phyloP scores from a whole-genome alignment of 2,329 filamentous ascomycete genomes.

The Onygenales sp. region DNA sequence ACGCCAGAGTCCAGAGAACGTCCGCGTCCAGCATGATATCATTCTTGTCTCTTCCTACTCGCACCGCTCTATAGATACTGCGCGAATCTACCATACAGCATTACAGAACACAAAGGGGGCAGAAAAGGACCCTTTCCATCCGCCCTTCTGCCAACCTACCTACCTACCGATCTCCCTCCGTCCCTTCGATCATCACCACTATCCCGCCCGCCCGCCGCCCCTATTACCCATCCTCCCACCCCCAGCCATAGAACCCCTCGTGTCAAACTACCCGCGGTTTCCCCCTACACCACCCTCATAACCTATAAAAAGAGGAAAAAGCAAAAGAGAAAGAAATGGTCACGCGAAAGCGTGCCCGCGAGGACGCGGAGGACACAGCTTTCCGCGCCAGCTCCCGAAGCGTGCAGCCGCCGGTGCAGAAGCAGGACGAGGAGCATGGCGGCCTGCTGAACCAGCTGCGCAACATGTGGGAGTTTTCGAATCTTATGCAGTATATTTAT shows the following conservation, averaged over 20 bases:
- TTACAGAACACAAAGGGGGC: too few species aligned
- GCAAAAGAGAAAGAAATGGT: conserved; percentile 28
- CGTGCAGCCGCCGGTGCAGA: conserved; percentile 21
- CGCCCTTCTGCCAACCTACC: too few species aligned
- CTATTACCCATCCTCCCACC: not conserved
- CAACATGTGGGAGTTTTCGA: conserved; percentile 93
- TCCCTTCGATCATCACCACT: too few species aligned
- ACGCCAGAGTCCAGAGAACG: too few species aligned
- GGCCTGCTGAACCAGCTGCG: conserved; percentile 58
- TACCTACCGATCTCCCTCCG: too few species aligned
- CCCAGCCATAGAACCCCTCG: not conserved
- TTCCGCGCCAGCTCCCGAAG: conserved; percentile 12
- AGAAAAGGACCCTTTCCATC: too few species aligned
- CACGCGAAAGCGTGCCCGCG: conserved; percentile 46
- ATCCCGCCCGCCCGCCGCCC: too few species aligned
- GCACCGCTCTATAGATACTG: too few species aligned
- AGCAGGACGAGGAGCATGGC: conserved; percentile 26
- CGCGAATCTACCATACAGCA: too few species aligned
- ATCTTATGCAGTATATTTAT: conserved; percentile 85
- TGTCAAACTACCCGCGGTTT: not conserved
- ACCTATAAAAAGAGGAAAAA: not conserved
- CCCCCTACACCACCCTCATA: not conserved
- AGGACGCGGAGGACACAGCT: conserved; percentile 41
- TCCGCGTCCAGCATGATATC: too few species aligned
- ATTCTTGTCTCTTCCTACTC: too few species aligned